A percentile compares a stretch with the other conserved stretches of the same genome.
Conservation (phyloP, 2,329 filamentous ascomycete genomes). For the Fonsecaea nubica region DNA sequence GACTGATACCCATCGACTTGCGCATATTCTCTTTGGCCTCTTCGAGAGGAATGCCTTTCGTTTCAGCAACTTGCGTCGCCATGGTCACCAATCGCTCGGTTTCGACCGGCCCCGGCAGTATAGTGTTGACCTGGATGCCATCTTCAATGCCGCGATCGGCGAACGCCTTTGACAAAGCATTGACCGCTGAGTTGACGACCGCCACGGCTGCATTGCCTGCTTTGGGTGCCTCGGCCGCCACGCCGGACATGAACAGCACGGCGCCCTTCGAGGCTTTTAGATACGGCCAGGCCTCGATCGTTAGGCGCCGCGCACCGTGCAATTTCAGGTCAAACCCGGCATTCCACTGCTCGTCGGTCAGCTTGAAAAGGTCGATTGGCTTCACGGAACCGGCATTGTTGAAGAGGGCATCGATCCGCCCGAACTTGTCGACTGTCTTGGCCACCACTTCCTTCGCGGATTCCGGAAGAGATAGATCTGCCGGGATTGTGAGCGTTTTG, state of each 20-base stretch:
- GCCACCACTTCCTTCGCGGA: not conserved
- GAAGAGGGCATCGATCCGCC: not conserved
- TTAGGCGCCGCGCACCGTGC: not conserved
- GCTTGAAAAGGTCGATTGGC: not conserved
- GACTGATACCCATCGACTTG: not conserved
- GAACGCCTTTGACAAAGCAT: not conserved
- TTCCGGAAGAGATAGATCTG: not conserved
- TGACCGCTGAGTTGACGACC: not conserved
- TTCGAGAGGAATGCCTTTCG: not conserved
- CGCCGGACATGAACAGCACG: not conserved
- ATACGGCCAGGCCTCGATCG: not conserved
- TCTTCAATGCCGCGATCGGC: not conserved
- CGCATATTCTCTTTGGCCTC: not conserved
- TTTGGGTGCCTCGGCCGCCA: not conserved
- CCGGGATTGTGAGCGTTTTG: not conserved
- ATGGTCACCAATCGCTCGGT: not conserved
- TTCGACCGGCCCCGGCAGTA: not conserved
- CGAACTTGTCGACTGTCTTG: not conserved
- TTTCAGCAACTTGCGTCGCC: not conserved
- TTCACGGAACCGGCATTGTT: not conserved
- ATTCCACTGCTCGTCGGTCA: not conserved
- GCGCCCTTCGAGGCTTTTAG: not conserved
- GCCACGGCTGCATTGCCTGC: not conserved
- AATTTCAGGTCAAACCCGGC: not conserved
- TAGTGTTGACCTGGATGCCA: not conserved